Evolutionary conservation across 768 basidiomycete species (phyloP).

Genomic region (Mycena capillaripes): DNA sequence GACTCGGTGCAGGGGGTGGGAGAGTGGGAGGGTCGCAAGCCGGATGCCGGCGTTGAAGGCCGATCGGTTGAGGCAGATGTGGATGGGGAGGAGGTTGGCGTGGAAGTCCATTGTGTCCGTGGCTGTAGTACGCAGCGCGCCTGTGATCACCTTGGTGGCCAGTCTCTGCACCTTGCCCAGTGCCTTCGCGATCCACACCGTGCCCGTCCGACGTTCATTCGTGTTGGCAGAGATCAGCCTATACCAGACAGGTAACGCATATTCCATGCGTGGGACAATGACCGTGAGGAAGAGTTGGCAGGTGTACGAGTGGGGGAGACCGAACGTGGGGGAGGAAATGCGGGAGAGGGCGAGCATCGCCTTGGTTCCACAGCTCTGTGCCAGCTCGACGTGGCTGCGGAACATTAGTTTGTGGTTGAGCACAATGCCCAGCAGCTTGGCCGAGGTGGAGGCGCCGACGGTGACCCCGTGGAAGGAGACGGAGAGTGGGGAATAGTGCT

Average conservation of each 20-base stretch:
- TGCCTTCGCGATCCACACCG: background rate
- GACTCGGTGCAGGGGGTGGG: too few relatives aligned
- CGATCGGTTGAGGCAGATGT: background rate
- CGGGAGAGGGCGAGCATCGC: background rate
- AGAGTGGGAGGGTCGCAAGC: background rate
- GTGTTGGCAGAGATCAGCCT: background rate
- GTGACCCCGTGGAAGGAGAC: background rate
- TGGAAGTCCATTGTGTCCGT: conserved; percentile 1
- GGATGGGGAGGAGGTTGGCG: background rate
- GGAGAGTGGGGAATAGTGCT: background rate
- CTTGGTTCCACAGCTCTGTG: background rate
- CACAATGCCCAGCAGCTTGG: background rate
- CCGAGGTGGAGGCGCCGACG: background rate
- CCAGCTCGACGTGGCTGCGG: background rate
- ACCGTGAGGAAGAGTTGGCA: background rate
- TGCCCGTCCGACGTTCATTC: background rate
- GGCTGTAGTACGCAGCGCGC: background rate
- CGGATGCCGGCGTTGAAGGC: background rate
- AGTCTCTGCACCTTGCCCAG: background rate
- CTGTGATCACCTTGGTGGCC: conserved; percentile 7
- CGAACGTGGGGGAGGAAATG: background rate
- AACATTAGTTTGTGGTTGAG: background rate
- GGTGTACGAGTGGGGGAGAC: background rate
- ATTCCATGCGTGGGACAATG: background rate
- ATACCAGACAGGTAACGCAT: background rate